Percentiles rank a stretch among this genome's conserved stretches.
phyloP scores from a whole-genome alignment of 2,329 filamentous ascomycete species.

The Sporothrix schenckii region DNA sequence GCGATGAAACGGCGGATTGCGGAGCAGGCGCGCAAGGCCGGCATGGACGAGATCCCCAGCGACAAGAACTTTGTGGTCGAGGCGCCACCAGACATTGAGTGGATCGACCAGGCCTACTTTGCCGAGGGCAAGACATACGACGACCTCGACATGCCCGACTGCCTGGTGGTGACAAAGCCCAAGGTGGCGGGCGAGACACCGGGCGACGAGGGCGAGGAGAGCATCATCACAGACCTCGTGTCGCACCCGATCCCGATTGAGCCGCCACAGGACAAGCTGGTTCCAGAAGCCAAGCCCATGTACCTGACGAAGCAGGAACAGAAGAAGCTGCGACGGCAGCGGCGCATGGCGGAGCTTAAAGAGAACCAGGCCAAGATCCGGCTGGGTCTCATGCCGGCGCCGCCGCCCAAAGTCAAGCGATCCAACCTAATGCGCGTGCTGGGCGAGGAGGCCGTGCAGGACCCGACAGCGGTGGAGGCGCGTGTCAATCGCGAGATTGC shows the following conservation, averaged over 20 bases:
- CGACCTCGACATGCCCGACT: constrained; percentile 64
- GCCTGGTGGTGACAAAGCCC: constrained; percentile 52
- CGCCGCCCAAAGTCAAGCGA: constrained; percentile 95
- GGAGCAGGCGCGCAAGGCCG: constrained; percentile 82
- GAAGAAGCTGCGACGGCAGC: constrained; percentile 84
- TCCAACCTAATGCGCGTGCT: constrained; percentile 96
- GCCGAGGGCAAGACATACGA: constrained; percentile 76
- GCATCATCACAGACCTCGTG: constrained; percentile 85
- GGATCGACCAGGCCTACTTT: constrained; percentile 89
- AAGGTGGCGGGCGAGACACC: constrained; percentile 39
- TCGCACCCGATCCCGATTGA: constrained; percentile 91
- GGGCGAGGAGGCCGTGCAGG: constrained; percentile 87
- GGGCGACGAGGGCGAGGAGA: constrained; percentile 65
- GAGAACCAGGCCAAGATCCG: constrained; percentile 96
- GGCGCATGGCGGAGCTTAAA: constrained; percentile 89
- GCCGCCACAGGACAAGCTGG: constrained; percentile 84
- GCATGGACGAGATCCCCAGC: constrained; percentile 87
- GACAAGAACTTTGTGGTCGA: constrained; percentile 90
- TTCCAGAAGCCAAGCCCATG: constrained; percentile 81
- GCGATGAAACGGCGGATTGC: constrained; percentile 94
- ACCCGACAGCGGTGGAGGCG: constrained; percentile 95
- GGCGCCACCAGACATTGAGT: constrained; percentile 84
- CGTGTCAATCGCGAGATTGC: constrained; percentile 91
- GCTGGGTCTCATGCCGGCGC: constrained; percentile 83
- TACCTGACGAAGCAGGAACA: constrained; percentile 89